Evolutionary conservation across 2,329 filamentous ascomycete species (phyloP), one percentile per base, ranked within the genome.

Genomic region (Alternaria sp.): DNA sequence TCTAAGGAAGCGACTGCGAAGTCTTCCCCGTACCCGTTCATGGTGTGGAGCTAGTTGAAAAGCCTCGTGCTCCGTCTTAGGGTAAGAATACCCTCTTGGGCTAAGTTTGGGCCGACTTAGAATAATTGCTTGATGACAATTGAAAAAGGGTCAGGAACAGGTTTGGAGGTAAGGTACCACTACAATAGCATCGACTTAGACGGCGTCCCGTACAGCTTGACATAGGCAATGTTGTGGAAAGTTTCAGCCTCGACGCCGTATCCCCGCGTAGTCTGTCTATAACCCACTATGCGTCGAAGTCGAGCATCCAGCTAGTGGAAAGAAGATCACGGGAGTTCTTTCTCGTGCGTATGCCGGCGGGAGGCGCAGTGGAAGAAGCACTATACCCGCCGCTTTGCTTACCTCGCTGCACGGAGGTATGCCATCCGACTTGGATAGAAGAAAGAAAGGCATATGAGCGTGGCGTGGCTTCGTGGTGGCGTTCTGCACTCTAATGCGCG

Each of bases 61-160:
- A 52, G 49, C 13, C 49, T 40, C 49, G 19, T 40, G 49, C 36
- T 36, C 49, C 28, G 49, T 40, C 19, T 32, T 52, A 52, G 67
- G 69, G 32, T 68, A 54, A 13, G 60, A 25, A 61, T 69, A 50
- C 65, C 65, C 10, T 8, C 60, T 69, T n/a, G 12, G 60, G 65
- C 36, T 49, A 68, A 69, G 69, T 40, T 23, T 32, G 59, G 56
- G 55, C 61, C 59, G 55, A 54, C 40, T 43, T 44, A 19, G 54
- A 59, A 56, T 40, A 60, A 25, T 65, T 69, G 66, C 55, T 67
- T 52, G 25, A 52, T 57, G 23, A 54, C 26, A 50, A 59, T 46
- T 47, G 45, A 32, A 54, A 54, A 43, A 54, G 45, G 15, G 54
- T 21, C 21, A 51, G 25, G 26, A 46, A 57, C 49, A 46, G 30